Conservation (phyloP, 768 basidiomycete genomes). For the Xerocomus brunneocitrinus region DNA sequence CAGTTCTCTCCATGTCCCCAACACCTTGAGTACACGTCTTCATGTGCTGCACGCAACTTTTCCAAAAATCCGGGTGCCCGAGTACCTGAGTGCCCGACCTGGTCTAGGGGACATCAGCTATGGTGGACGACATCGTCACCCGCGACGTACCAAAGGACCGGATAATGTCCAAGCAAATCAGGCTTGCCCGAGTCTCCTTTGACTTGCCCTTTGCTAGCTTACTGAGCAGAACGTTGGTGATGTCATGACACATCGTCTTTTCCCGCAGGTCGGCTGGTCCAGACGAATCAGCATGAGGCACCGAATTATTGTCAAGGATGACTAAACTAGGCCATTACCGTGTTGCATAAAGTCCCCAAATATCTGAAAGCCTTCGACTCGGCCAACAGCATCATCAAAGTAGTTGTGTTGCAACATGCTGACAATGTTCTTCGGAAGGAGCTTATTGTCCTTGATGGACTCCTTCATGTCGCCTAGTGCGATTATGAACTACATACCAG, state of each 20-base stretch:
- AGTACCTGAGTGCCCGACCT: neutral
- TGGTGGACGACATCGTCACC: no score
- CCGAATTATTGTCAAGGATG: neutral
- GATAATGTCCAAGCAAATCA: conserved; percentile 22
- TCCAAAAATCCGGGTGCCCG: neutral
- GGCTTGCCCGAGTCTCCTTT: conserved; percentile 17
- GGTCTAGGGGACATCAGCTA: conserved; percentile 5
- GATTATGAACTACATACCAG: neutral
- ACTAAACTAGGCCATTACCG: conserved; percentile 5
- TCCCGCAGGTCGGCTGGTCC: conserved; percentile 12
- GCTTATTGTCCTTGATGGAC: conserved; percentile 3
- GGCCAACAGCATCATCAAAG: conserved; percentile 24
- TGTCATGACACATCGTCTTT: conserved; percentile 9
- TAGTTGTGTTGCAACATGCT: conserved; percentile 21
- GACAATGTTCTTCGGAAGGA: conserved; percentile 16
- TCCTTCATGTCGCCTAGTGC: conserved; percentile 13
- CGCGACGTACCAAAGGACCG: conserved; percentile 13
- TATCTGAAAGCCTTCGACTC: conserved; percentile 24
- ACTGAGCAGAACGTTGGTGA: conserved; percentile 11
- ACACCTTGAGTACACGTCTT: neutral
- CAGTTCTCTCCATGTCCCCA: neutral
- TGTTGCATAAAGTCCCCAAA: conserved; percentile 19
- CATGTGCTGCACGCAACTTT: neutral
- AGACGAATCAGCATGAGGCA: neutral
- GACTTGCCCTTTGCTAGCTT: conserved; percentile 14